These are phyloP conservation scores for Clavispora phyllophila DNA, from an alignment of 805 yeast species.

Conservation along the genomic window DNA sequence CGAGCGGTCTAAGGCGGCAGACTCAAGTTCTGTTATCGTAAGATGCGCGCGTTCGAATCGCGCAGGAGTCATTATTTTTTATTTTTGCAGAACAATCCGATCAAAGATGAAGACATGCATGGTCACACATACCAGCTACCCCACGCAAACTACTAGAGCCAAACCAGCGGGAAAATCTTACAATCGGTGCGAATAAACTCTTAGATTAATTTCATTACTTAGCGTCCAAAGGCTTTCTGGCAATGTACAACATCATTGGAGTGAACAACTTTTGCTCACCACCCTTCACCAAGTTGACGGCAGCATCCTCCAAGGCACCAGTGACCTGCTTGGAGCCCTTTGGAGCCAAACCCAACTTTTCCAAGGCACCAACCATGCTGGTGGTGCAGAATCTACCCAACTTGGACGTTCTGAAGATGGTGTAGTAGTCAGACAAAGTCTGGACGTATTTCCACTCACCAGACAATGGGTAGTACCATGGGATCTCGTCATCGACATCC, in stretches of 20 bases:
- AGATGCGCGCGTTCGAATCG: slow-evolving; percentile 21
- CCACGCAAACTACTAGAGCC: no score
- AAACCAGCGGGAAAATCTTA: no score
- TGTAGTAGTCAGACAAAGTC: slow-evolving; percentile 67
- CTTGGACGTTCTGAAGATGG: slow-evolving; percentile 82
- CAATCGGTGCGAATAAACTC: slow-evolving; percentile 1
- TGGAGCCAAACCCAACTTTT: slow-evolving; percentile 84
- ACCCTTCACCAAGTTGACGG: slow-evolving; percentile 90
- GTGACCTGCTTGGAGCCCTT: slow-evolving; percentile 86
- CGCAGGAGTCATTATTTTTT: slow-evolving; percentile 18
- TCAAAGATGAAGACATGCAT: no score
- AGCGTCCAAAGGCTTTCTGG: slow-evolving; percentile 61
- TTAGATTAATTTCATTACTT: slow-evolving; percentile 3
- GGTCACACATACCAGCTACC: no score
- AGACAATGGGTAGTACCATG: slow-evolving; percentile 96
- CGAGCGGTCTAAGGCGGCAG: slow-evolving; percentile 19
- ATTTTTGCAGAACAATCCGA: neutral
- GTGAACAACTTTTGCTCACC: slow-evolving; percentile 87
- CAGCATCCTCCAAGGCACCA: slow-evolving; percentile 92
- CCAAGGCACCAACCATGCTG: slow-evolving; percentile 73
- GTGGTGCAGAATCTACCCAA: slow-evolving; percentile 86
- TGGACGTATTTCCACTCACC: slow-evolving; percentile 92
- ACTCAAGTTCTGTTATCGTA: slow-evolving; percentile 20
- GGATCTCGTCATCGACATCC: slow-evolving; percentile 72
- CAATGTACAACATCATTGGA: slow-evolving; percentile 95